Evolutionary conservation across 2,329 filamentous ascomycete species (phyloP).

Genomic region (Ophiosphaerella herpotricha): DNA sequence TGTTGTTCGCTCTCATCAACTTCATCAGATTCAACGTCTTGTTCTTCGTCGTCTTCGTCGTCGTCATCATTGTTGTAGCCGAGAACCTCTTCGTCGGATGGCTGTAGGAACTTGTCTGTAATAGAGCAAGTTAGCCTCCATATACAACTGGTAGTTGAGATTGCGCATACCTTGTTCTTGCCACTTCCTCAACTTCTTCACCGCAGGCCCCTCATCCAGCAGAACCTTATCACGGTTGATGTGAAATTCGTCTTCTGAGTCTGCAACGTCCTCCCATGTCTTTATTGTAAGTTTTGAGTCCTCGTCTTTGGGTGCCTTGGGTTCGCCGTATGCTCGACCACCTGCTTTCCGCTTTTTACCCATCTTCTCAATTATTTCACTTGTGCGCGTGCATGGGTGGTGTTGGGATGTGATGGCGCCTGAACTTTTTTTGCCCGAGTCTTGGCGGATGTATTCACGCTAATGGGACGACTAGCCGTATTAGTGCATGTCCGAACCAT

Average conservation of each 20-base stretch:
- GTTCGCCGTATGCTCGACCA: slow-evolving; percentile 47
- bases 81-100: slow-evolving; percentile 67
- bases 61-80: slow-evolving; percentile 57
- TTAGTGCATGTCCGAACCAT: not conserved
- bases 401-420: slow-evolving; percentile 9
- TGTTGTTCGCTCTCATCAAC: slow-evolving; percentile 34
- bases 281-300: slow-evolving; percentile 61
- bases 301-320: slow-evolving; percentile 40
- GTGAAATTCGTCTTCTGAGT: slow-evolving; percentile 94
- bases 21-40: slow-evolving; percentile 41
- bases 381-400: slow-evolving; percentile 1
- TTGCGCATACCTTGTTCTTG: slow-evolving; percentile 65
- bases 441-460: slow-evolving; percentile 33
- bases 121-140: slow-evolving; percentile 6
- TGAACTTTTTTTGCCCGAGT: slow-evolving; percentile 32
- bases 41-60: slow-evolving; percentile 42
- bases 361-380: slow-evolving; percentile 43
- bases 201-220: slow-evolving; percentile 78
- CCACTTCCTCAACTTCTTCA: slow-evolving; percentile 74
- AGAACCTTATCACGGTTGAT: slow-evolving; percentile 83
- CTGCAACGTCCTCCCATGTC: slow-evolving; percentile 82
- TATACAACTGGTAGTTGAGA: not conserved
- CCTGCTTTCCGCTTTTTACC: slow-evolving; percentile 71
- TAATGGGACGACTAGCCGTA: not conserved
- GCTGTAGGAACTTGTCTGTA: slow-evolving; percentile 61